These are phyloP conservation scores for Pythium apleroticum DNA, from an alignment of 352 stramenopile genomes.

Conservation along the genomic window DNA sequence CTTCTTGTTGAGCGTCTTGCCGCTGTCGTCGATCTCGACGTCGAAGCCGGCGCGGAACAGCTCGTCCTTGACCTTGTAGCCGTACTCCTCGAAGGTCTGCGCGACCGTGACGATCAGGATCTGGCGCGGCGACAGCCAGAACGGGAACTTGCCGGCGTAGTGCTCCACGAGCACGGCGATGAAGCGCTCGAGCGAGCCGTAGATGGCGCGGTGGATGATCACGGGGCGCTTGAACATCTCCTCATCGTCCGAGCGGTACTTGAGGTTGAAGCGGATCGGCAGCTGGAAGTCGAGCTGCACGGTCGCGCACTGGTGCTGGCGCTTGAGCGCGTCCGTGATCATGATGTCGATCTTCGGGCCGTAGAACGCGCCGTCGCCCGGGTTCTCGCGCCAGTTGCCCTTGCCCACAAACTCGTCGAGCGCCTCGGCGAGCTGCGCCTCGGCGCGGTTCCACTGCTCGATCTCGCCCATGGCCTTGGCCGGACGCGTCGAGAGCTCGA, in stretches of 20 bases:
- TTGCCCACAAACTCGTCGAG: constrained; percentile 86
- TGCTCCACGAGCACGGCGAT: constrained; percentile 98
- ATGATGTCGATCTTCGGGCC: constrained; percentile 98
- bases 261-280: constrained; percentile 94
- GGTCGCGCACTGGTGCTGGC: constrained; percentile 97
- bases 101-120: constrained; percentile 90
- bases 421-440: constrained; percentile 68
- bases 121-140: constrained; percentile 92
- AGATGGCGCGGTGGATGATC: constrained; percentile 97
- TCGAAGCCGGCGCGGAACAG: constrained; percentile 92
- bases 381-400: constrained; percentile 94
- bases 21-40: constrained; percentile 70
- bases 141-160: constrained; percentile 94
- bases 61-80: constrained; percentile 54
- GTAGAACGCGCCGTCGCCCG: constrained; percentile 97
- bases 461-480: constrained; percentile 95
- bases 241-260: constrained; percentile 86
- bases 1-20: constrained; percentile 87
- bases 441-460: constrained; percentile 92
- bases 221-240: constrained; percentile 93
- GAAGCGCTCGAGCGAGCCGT: constrained; percentile 97
- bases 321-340: constrained; percentile 96
- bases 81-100: constrained; percentile 60
- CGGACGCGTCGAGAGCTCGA: constrained; percentile 92
- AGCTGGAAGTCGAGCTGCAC: constrained; percentile 99